Conservation (phyloP, 306 rosid species). For the Geum urbanum region DNA sequence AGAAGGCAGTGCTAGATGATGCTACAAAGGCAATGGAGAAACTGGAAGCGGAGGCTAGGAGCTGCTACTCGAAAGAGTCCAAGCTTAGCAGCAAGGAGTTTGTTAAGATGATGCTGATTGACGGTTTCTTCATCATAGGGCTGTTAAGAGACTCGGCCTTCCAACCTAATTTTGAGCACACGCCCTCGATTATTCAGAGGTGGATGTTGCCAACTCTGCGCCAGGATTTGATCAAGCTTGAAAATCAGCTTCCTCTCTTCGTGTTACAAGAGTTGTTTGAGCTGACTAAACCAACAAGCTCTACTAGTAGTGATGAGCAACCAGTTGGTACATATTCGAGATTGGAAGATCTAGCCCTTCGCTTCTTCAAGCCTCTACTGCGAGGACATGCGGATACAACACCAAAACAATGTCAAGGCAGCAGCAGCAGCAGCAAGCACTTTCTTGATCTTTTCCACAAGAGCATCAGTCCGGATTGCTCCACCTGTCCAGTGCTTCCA, state of each 20-base stretch:
- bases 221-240: constrained; percentile 39
- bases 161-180: not conserved
- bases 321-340: not conserved
- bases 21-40: constrained; percentile 24
- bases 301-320: not conserved
- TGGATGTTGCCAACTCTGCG: constrained; percentile 45
- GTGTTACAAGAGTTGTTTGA: constrained; percentile 30
- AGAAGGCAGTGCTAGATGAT: constrained; percentile 4
- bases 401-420: not conserved
- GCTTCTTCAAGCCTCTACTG: constrained; percentile 34
- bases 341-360: constrained; percentile 26
- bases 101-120: constrained; percentile 35
- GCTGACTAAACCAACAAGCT: not conserved
- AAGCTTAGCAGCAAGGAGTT: constrained; percentile 26
- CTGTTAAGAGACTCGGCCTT: constrained; percentile 28
- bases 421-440: constrained; percentile 19
- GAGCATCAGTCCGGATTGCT: constrained; percentile 12
- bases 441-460: constrained; percentile 39
- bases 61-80: constrained; percentile 28
- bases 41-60: constrained; percentile 14
- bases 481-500: not conserved
- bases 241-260: constrained; percentile 46
- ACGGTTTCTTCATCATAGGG: constrained; percentile 35
- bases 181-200: constrained; percentile 16
- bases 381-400: constrained; percentile 1